Evolutionary conservation across 257 asterid genomes (phyloP), one percentile per base, ranked within the genome.

Genomic region (Petunia axillaris): DNA sequence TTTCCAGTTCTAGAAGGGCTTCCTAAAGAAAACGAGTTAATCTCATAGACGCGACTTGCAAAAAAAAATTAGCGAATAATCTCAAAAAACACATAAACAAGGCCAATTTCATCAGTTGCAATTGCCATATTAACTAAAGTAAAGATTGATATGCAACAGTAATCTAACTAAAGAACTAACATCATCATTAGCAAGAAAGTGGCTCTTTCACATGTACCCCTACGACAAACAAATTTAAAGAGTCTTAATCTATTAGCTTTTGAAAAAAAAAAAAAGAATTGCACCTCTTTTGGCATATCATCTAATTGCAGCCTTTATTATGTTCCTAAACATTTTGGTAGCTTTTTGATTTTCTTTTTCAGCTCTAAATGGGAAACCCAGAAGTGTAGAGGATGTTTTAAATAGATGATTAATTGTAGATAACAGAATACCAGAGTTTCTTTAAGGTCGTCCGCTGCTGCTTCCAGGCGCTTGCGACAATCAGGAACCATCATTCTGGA

Each of bases 401-500:
- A 43, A 59, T 44, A 37, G 43, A 50, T 64, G 38, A 62, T 38
- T 37, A 63, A 64, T 52, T n/a, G 46, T 36, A 48, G 35, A 77
- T 66, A 35, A 82, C 52, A 53, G 60, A 82, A 59, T 86, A 93
- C 98, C 95, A 94, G 66, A 68, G 91, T 83, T 82, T 86, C 92
- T 85, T 88, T 91, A 37, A 94, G 96, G 82, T 94, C 98, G n/a
- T 85, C 82, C 57, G 91, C 75, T 77, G 98, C 93, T 82, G 91
- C 84, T 87, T 93, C 97, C 4, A 94, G 86, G 14, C 97, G 97
- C 89, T 94, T 93, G 86, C 79, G 92, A 85, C 97, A 93, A 81
- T 94, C 98, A 25, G 98, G 98, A 64, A 94, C 87, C 98, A 93
- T 94, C 98, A 94, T 94, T 83, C 97, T 89, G 62, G 98, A 94